Evolutionary conservation across 2,329 filamentous ascomycete species (phyloP).

Genomic region (Pseudocercospora eumusae): DNA sequence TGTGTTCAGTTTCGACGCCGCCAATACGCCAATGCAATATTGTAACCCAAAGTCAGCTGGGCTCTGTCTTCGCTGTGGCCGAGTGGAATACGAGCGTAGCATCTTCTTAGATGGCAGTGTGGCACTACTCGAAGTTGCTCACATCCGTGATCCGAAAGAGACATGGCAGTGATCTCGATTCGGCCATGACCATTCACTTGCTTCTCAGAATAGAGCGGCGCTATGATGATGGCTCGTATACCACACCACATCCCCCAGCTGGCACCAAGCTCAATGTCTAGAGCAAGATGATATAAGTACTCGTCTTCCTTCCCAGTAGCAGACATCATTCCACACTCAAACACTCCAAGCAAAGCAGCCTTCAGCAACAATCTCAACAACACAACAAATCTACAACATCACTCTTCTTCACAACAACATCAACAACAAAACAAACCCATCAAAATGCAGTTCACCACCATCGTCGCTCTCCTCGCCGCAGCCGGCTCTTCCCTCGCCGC

Average conservation of each 20-base stretch:
- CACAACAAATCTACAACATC: constrained; percentile 8
- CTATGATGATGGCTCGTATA: constrained; percentile 3
- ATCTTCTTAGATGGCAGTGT: neutral
- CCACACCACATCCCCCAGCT: neutral
- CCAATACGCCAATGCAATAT: neutral
- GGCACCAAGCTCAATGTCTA: neutral
- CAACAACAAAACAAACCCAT: constrained; percentile 14
- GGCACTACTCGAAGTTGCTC: neutral
- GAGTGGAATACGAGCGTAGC: constrained; percentile 10
- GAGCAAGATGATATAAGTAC: constrained; percentile 1
- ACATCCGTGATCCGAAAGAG: neutral
- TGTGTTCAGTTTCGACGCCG: neutral
- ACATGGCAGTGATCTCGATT: neutral
- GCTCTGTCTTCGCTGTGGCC: constrained; percentile 1
- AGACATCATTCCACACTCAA: neutral
- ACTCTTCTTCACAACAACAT: neutral
- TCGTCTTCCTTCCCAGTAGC: neutral
- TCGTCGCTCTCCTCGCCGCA: constrained; percentile 23
- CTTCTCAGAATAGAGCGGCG: constrained; percentile 9
- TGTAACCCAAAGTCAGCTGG: constrained; percentile 6
- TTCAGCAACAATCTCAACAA: constrained; percentile 10
- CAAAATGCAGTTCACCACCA: constrained; percentile 29
- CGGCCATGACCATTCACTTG: neutral
- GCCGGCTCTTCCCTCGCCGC: constrained; percentile 23
- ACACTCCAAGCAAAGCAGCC: neutral